Conservation (phyloP, 1,139 yeast species). For the Wickerhamiella pararugosa region DNA sequence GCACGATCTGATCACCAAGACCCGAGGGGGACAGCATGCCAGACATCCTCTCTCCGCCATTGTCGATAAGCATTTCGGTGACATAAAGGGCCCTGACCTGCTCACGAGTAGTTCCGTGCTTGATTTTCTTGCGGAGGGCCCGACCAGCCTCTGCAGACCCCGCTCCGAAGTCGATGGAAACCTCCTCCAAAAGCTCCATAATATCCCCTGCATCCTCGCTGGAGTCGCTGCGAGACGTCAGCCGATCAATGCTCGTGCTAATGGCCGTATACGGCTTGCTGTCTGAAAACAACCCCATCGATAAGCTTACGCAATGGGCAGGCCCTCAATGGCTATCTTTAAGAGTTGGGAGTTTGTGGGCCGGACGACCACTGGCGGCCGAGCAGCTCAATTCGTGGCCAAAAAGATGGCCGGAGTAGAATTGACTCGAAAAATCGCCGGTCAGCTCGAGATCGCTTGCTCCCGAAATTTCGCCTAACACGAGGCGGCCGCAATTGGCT, state of each 20-base stretch:
- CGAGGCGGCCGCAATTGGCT: too few species aligned
- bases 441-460: too few species aligned
- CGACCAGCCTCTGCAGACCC: constrained; percentile 76
- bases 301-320: background rate
- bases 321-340: background rate
- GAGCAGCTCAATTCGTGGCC: too few species aligned
- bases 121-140: constrained; percentile 72
- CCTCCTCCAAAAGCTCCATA: constrained; percentile 33
- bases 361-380: too few species aligned
- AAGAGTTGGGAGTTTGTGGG: background rate
- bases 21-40: constrained; percentile 15
- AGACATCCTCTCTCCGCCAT: constrained; percentile 41
- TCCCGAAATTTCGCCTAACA: too few species aligned
- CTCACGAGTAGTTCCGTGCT: constrained; percentile 55
- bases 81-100: constrained; percentile 54
- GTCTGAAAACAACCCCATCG: constrained; percentile 17
- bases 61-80: constrained; percentile 60
- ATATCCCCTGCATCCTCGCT: constrained; percentile 24
- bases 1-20: constrained; percentile 13
- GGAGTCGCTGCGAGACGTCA: constrained; percentile 22
- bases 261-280: constrained; percentile 36
- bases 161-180: constrained; percentile 25
- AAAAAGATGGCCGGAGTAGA: too few species aligned
- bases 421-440: too few species aligned
- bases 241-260: constrained; percentile 33